Evolutionary conservation across 495 filamentous ascomycete genomes (phyloP).

Genomic region (Parachaetomium inaequale): DNA sequence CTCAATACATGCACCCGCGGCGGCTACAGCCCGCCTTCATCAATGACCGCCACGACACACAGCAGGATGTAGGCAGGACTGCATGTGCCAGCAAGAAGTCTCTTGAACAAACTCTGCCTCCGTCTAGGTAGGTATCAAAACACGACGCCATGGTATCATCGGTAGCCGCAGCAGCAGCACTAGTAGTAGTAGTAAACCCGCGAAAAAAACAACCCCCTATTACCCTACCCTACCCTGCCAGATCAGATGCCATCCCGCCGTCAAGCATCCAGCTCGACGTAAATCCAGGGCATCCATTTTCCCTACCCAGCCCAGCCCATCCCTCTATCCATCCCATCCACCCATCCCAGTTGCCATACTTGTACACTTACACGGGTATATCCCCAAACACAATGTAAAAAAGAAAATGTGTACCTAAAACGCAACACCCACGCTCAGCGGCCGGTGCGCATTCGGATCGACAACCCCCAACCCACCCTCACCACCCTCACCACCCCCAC

Average conservation of each 20-base stretch:
- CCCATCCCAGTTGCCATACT: not conserved
- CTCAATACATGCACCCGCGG: constrained; percentile 3
- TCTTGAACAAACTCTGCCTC: not conserved
- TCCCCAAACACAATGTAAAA: constrained; percentile 13
- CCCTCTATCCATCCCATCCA: not conserved
- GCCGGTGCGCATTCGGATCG: constrained; percentile 22
- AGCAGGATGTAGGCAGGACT: no score
- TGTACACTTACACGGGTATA: constrained; percentile 2
- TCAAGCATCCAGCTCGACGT: constrained; percentile 14
- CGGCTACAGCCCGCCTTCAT: not conserved
- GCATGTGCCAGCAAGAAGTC: not conserved
- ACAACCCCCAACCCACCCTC: not conserved
- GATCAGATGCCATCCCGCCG: not conserved
- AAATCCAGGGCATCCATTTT: not conserved
- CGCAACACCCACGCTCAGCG: constrained; percentile 46
- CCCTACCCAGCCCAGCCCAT: not conserved
- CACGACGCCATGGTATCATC: constrained; percentile 3
- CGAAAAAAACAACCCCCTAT: not conserved
- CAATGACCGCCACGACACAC: not conserved
- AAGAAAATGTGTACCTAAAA: constrained; percentile 32
- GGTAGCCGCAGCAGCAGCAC: not conserved
- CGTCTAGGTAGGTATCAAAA: not conserved
- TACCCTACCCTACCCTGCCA: not conserved
- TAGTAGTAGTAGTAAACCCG: not conserved
- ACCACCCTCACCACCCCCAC: not conserved